phyloP scores from a whole-genome alignment of 371 early-diverging fungal genomes.

The Syncephalastrum monosporum region DNA sequence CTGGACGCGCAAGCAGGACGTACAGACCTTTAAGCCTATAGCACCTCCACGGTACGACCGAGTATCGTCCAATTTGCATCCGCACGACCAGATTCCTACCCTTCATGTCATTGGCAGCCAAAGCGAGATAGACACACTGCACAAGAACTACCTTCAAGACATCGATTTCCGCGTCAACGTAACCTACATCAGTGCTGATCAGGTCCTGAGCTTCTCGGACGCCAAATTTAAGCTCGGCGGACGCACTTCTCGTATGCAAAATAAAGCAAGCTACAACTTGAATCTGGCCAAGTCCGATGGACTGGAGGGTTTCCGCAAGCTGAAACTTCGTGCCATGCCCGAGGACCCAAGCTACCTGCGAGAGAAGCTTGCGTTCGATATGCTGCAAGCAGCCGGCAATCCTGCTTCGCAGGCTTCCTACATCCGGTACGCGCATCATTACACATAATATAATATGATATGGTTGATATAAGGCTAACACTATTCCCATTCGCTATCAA shows the following conservation, averaged over 20 bases:
- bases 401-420: slow-evolving; percentile 23
- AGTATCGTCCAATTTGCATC: slow-evolving; percentile 8
- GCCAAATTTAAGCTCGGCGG: slow-evolving; percentile 27
- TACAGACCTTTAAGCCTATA: too few relatives aligned
- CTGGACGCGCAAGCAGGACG: too few relatives aligned
- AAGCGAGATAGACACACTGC: slow-evolving; percentile 5
- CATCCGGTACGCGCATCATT: slow-evolving; percentile 9
- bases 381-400: slow-evolving; percentile 24
- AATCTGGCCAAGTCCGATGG: slow-evolving; percentile 11
- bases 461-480: too few relatives aligned
- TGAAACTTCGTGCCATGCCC: slow-evolving; percentile 27
- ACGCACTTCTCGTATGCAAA: slow-evolving; percentile 23
- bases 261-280: slow-evolving; percentile 31
- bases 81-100: slow-evolving; percentile 17
- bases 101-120: slow-evolving; percentile 11
- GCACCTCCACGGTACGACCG: too few relatives aligned
- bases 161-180: slow-evolving; percentile 1
- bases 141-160: slow-evolving; percentile 1
- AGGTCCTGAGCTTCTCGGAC: slow-evolving; percentile 14
- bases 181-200: slow-evolving; percentile 13
- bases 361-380: slow-evolving; percentile 27
- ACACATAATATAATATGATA: not conserved
- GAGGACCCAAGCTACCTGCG: slow-evolving; percentile 35
- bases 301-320: slow-evolving; percentile 16
- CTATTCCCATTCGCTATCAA: not conserved